These are phyloP conservation scores for Ascochyta viciae-villosae DNA, from an alignment of 2,329 filamentous ascomycete genomes.

Conservation along the genomic window DNA sequence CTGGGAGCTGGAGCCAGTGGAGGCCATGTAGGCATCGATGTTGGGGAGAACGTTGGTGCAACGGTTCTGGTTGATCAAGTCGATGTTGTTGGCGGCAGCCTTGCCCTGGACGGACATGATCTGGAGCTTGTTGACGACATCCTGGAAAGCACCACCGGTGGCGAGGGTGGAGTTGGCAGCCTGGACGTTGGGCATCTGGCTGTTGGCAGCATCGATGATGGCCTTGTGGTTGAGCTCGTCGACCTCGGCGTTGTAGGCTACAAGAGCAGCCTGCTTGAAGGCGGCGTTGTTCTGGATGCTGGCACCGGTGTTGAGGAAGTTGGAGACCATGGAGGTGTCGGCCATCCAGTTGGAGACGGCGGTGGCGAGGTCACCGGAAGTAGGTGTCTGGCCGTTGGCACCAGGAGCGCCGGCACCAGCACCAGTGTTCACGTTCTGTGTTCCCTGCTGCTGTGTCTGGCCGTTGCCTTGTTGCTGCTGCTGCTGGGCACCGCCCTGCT, in stretches of 20 bases:
- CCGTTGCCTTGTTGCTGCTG: conserved; percentile 17
- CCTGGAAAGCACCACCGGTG: conserved; percentile 47
- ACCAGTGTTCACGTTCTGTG: conserved; percentile 15
- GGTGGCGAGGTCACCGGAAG: conserved; percentile 38
- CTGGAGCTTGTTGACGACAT: conserved; percentile 50
- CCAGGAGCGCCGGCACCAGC: conserved; percentile 9
- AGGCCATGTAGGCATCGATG: conserved; percentile 48
- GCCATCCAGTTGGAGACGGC: conserved; percentile 49
- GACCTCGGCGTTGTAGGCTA: conserved; percentile 49
- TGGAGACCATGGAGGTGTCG: conserved; percentile 49
- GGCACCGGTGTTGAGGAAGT: conserved; percentile 46
- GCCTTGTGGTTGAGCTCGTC: conserved; percentile 50
- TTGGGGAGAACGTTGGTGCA: conserved; percentile 48
- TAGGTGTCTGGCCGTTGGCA: conserved; percentile 33
- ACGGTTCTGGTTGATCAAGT: conserved; percentile 48
- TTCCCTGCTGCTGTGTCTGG: conserved; percentile 17
- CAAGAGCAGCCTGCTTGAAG: conserved; percentile 48
- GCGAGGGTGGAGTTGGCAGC: conserved; percentile 48
- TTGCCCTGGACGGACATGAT: conserved; percentile 45
- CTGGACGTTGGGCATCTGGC: conserved; percentile 36
- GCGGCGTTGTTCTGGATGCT: conserved; percentile 43
- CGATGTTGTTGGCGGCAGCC: conserved; percentile 42
- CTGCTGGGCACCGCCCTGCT: background rate
- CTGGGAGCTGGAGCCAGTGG: conserved; percentile 39
- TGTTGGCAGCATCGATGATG: conserved; percentile 42